Evolutionary conservation across 108 stramenopile genomes (phyloP).

Genomic region (Fistulifera solaris): DNA sequence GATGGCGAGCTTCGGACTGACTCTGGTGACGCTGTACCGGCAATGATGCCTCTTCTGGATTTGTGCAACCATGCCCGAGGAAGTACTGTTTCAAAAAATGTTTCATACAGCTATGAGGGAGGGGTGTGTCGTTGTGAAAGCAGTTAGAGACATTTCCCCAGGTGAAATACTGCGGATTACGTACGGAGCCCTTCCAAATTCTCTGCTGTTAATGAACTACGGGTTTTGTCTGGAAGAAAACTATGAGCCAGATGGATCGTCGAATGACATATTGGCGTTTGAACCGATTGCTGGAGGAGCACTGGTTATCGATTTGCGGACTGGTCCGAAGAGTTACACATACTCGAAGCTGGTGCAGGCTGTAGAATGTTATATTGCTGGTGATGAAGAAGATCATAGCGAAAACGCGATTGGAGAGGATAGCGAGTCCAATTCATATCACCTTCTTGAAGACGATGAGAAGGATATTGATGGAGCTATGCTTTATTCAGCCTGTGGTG

Average conservation of each 20-base stretch:
- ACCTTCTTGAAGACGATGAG: no score
- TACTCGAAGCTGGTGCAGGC: slow-evolving; percentile 50
- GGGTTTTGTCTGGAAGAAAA: slow-evolving; percentile 68
- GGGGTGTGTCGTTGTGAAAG: slow-evolving; percentile 10
- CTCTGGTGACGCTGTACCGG: slow-evolving; percentile 27
- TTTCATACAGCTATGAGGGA: slow-evolving; percentile 16
- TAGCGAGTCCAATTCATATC: slow-evolving; percentile 11
- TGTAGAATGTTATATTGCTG: slow-evolving; percentile 30
- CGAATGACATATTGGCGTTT: slow-evolving; percentile 70
- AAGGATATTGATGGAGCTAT: no score
- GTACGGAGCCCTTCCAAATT: slow-evolving; percentile 71
- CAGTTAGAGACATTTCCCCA: slow-evolving; percentile 3
- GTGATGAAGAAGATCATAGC: no score
- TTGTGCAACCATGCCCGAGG: slow-evolving; percentile 70
- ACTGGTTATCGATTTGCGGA: slow-evolving; percentile 21
- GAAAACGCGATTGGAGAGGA: neutral
- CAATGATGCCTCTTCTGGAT: slow-evolving; percentile 67
- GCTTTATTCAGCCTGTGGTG: no score
- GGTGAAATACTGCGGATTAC: slow-evolving; percentile 50
- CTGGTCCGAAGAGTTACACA: slow-evolving; percentile 70
- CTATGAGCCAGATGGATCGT: slow-evolving; percentile 76
- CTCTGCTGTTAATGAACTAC: slow-evolving; percentile 55
- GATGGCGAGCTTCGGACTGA: slow-evolving; percentile 16
- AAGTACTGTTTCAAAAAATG: slow-evolving; percentile 21
- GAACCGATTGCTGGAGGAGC: neutral